Conservation (phyloP, 2,329 filamentous ascomycete genomes). For the Phialocephala sp. region DNA sequence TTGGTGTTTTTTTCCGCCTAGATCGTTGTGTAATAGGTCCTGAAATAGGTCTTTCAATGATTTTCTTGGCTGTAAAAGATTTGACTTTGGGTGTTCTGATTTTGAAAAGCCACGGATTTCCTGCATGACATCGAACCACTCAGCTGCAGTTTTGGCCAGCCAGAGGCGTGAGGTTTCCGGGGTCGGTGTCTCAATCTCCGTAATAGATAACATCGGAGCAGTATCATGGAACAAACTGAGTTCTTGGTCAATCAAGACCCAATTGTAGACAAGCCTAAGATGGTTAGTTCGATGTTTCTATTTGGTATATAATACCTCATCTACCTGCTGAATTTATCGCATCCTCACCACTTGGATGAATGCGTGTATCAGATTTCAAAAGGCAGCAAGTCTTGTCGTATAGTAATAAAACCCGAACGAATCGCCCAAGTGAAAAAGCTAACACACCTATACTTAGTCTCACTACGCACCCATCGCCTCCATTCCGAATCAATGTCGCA, state of each 20-base stretch:
- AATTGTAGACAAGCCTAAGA: slow-evolving; percentile 70
- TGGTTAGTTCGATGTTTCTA: slow-evolving; percentile 61
- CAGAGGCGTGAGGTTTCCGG: slow-evolving; percentile 66
- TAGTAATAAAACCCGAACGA: neutral
- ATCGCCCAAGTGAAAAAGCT: neutral
- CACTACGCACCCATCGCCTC: neutral
- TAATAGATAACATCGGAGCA: slow-evolving; percentile 65
- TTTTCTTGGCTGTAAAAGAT: neutral
- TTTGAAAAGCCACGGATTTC: slow-evolving; percentile 31
- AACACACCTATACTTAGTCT: neutral
- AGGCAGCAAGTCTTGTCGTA: neutral
- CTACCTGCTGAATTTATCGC: neutral
- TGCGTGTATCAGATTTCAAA: neutral
- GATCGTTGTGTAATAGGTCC: neutral
- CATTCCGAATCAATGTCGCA: neutral
- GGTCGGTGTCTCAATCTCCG: slow-evolving; percentile 68
- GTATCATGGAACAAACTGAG: slow-evolving; percentile 70
- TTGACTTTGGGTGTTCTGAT: neutral
- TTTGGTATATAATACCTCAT: neutral
- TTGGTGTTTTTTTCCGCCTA: slow-evolving; percentile 18
- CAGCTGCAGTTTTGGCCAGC: slow-evolving; percentile 60
- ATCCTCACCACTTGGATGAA: neutral
- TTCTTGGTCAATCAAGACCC: slow-evolving; percentile 78
- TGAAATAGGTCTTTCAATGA: neutral
- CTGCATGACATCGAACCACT: slow-evolving; percentile 55